phyloP scores from a whole-genome alignment of 148 eudicot genomes.

The Linanthus parryae region DNA sequence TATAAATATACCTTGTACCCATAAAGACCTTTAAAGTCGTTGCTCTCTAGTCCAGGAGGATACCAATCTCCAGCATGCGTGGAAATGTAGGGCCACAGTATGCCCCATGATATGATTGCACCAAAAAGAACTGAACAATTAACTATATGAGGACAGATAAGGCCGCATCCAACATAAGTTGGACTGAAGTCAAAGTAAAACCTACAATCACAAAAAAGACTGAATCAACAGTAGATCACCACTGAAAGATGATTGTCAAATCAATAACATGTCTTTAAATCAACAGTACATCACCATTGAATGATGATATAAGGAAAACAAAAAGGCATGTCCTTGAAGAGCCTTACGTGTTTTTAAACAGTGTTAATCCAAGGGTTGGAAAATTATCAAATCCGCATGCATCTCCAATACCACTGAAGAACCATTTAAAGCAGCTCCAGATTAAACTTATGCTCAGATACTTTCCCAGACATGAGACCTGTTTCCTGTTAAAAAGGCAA shows the following conservation, averaged over 20 bases:
- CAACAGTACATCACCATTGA: too few species aligned
- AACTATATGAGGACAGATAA: constrained; percentile 96
- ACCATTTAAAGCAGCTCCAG: constrained; percentile 81
- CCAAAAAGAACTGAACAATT: constrained; percentile 92
- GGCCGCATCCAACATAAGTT: constrained; percentile 97
- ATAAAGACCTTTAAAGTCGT: constrained; percentile 72
- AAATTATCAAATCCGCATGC: constrained; percentile 71
- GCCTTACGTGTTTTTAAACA: constrained; percentile 60
- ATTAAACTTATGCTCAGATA: constrained; percentile 54
- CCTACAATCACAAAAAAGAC: constrained; percentile 52
- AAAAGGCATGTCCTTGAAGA: too few species aligned
- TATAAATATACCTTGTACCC: constrained; percentile 61
- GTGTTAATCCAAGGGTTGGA: constrained; percentile 52
- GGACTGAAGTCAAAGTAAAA: constrained; percentile 97
- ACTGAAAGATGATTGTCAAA: too few species aligned
- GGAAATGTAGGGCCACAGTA: constrained; percentile 93
- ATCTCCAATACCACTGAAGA: constrained; percentile 69
- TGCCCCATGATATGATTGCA: constrained; percentile 92
- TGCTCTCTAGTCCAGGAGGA: constrained; percentile 62
- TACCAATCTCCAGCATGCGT: constrained; percentile 90
- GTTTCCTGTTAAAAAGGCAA: constrained; percentile 53
- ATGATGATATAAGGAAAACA: too few species aligned
- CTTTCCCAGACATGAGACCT: constrained; percentile 65
- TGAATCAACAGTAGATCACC: too few species aligned
- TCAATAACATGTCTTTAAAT: too few species aligned